Base-by-base conservation (phyloP, 2,329 filamentous ascomycete species). In the Apiospora rasikravindrae region DNA sequence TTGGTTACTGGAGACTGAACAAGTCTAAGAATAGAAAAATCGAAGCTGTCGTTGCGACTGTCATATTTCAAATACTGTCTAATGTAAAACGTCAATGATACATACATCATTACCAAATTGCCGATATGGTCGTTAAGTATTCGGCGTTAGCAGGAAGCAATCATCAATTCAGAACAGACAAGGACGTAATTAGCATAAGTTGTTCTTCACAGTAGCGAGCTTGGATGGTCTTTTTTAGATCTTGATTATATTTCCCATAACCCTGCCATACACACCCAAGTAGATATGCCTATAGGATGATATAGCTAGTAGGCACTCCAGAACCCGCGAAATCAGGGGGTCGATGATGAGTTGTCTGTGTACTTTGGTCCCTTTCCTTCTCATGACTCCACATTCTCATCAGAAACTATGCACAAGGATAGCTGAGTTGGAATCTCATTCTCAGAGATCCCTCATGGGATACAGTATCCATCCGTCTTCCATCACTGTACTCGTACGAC, bases 341-440 rank as follows among this genome's bases (percentile, higher is more conserved):
- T 37, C 29, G 4, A 37, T 33, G 33, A 4, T 33, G 22, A 13
- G 19, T 22, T 40, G 33, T 64, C 57, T 64, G 57, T 64, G 33
- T 61, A 61, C 57, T n/a, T 40, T 64, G 33, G 33, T 6, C n/a
- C 57, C 33, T 8, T 64, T 40, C 57, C 19, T 64, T 40, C 57
- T 40, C 57, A 64, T 64, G 57, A 64, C 33, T 40, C 57, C 57
- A 37, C 53, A 64, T 64, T 64, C 29, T 40, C 57, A 40, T 40
- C 57, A 64, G 33, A 64, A 40, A 64, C 57, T 64, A 64, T 64
- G 57, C 29, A 64, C 29, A 64, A 14, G 33, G 29, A 64, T 64
- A 64, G 57, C 57, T 64, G 19, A n/a, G 16, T 19, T 64, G 57
- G 57, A 19, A 74, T 74, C 73, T 72, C 74, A 49, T 76, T 76